phyloP scores from a whole-genome alignment of 2,329 filamentous ascomycete genomes.

The Atkinsonella hypoxylon region DNA sequence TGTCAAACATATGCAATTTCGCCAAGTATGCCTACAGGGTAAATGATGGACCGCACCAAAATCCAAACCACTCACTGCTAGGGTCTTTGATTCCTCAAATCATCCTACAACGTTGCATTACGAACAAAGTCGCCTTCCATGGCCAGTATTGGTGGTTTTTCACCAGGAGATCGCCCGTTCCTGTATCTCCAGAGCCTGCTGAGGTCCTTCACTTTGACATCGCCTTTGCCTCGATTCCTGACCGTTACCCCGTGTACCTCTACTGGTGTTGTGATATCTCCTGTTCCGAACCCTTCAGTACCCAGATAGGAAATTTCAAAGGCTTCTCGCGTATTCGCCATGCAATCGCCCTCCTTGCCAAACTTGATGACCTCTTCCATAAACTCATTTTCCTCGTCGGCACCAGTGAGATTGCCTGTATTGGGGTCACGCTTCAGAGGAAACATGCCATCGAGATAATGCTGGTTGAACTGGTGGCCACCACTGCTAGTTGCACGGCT shows the following conservation, averaged over 20 bases:
- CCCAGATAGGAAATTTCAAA: slow-evolving; percentile 36
- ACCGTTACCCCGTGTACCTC: slow-evolving; percentile 24
- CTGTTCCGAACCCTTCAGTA: slow-evolving; percentile 24
- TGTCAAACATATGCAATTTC: neutral
- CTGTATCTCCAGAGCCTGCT: slow-evolving; percentile 52
- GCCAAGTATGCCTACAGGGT: neutral
- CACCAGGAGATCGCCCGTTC: slow-evolving; percentile 42
- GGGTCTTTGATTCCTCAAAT: neutral
- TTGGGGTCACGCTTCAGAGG: slow-evolving; percentile 32
- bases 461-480: slow-evolving; percentile 48
- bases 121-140: slow-evolving; percentile 25
- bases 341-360: slow-evolving; percentile 31
- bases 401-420: slow-evolving; percentile 29
- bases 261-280: slow-evolving; percentile 22
- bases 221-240: slow-evolving; percentile 16
- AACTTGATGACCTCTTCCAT: slow-evolving; percentile 46
- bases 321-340: slow-evolving; percentile 31
- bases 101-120: slow-evolving; percentile 25
- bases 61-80: neutral
- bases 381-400: slow-evolving; percentile 41
- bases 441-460: slow-evolving; percentile 52
- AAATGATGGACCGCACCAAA: neutral
- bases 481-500: slow-evolving; percentile 35
- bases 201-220: slow-evolving; percentile 45
- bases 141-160: slow-evolving; percentile 24